Evolutionary conservation across 2,329 filamentous ascomycete genomes (phyloP), one percentile per base, ranked within the genome.

Genomic region (Hypoxylon sp.): DNA sequence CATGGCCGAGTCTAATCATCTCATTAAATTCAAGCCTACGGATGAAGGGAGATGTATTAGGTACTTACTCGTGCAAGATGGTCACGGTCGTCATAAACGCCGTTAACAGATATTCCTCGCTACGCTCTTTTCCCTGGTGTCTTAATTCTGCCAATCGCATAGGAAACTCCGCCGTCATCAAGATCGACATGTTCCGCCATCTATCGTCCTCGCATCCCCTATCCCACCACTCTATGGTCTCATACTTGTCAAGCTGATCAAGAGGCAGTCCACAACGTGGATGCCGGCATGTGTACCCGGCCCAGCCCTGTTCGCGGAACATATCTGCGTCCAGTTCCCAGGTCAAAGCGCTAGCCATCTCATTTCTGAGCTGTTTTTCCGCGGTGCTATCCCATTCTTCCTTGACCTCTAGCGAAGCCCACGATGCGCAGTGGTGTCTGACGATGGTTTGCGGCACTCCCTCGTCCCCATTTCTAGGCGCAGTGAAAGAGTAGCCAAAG

Each of bases 11-110:
- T 60, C 78, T 80, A 21, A 21, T 31, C 17, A 44, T 65, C 5
- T n/a, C 17, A 24, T 70, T 24, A 67, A 19, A 39, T 46, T 10
- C 8, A 44, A 50, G n/a, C 15, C 3, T 8, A 59, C 2, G 46
- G 31, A 29, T 27, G 11, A 1, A 24, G 27, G 27, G 19, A 24
- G 11, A 27, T 29, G n/a, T 42, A n/a, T n/a, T n/a, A n/a, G n/a
- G n/a, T 21, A 62, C 76, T 62, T 65, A 79, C 78, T 80, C 78
- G 42, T 80, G 79, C 39, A 79, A 60, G 15, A 79, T 65, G 2
- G 77, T 79, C 13, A 79, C 69, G 6, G 76, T 70, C 29, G 72
- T 53, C 78, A 80, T 80, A 59, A 79, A 80, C 2, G 78, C 76
- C 1, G 78, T 79, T 1, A 77, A 62, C 13, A 79, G 55, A 51